These are phyloP conservation scores for Cryptosporidium baileyi DNA, from an alignment of 169 alveolate genomes.

Conservation along the genomic window DNA sequence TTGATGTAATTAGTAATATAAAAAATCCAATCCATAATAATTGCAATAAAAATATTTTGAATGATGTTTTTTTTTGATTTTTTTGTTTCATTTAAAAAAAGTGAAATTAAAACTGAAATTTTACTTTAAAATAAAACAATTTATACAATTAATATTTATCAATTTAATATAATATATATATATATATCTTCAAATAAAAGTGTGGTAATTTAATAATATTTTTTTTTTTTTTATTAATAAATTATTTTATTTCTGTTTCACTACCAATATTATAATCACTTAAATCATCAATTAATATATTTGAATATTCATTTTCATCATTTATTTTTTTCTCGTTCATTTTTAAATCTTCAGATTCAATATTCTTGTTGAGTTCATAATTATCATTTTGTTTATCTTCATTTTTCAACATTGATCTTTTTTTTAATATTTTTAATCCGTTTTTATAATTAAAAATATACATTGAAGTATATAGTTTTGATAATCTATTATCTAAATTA, in stretches of 20 bases:
- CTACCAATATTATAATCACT: neutral
- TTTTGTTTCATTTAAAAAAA: too few species aligned
- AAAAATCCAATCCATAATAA: constrained; percentile 24
- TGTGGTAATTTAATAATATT: too few species aligned
- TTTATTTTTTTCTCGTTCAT: too few species aligned
- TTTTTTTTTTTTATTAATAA: neutral
- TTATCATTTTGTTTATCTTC: too few species aligned
- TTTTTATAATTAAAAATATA: constrained; percentile 2
- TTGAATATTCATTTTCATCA: too few species aligned
- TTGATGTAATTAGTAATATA: neutral
- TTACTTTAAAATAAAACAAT: neutral
- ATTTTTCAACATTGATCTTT: neutral
- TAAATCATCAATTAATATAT: too few species aligned
- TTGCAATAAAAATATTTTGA: constrained; percentile 3
- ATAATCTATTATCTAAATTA: constrained; percentile 31
- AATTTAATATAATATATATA: too few species aligned
- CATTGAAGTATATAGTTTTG: constrained; percentile 30
- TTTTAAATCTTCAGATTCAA: too few species aligned
- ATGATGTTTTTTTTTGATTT: neutral
- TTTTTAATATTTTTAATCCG: constrained; percentile 38
- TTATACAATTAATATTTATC: too few species aligned
- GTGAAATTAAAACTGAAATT: neutral
- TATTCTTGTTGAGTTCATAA: too few species aligned
- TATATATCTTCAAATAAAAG: too few species aligned
- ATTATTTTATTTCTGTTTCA: neutral